These are phyloP conservation scores for Ophiostoma triangulosporum DNA, from an alignment of 2,329 filamentous ascomycete species.

Conservation along the genomic window DNA sequence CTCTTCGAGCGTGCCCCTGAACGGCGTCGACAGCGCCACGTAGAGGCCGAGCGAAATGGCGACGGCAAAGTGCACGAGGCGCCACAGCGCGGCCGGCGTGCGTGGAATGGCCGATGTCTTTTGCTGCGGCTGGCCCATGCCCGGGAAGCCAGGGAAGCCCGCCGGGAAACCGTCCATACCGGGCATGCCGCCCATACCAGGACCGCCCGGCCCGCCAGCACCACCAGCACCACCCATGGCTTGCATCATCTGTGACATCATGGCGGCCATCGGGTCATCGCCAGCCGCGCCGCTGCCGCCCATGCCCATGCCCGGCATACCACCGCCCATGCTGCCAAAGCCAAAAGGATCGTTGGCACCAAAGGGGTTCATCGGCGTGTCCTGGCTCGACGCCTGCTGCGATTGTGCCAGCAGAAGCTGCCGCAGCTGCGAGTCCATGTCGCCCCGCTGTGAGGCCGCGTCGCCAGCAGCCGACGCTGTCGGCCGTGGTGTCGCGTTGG, in stretches of 20 bases:
- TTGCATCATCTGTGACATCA: conserved; percentile 61
- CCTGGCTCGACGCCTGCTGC: conserved; percentile 15
- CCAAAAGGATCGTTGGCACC: conserved; percentile 7
- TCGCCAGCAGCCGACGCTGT: conserved; percentile 15
- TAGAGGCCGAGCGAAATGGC: conserved; percentile 58
- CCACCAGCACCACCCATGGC: conserved; percentile 31
- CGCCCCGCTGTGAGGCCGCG: conserved; percentile 16
- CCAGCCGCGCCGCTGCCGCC: conserved; percentile 18
- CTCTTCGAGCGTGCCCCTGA: conserved; percentile 50
- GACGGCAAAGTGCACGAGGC: conserved; percentile 59
- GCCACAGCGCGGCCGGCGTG: conserved; percentile 44
- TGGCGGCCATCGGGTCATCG: conserved; percentile 58
- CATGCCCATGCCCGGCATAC: conserved; percentile 14
- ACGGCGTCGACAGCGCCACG: conserved; percentile 53
- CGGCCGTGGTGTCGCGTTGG: conserved; percentile 27
- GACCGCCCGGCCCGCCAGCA: conserved; percentile 17
- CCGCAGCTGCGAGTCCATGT: conserved; percentile 45
- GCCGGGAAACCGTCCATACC: conserved; percentile 13
- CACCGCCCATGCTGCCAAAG: conserved; percentile 3
- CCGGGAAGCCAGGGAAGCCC: conserved; percentile 28
- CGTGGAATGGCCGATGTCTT: conserved; percentile 18
- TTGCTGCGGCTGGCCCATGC: conserved; percentile 23
- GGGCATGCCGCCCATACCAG: conserved; percentile 1
- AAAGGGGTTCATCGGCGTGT: conserved; percentile 6
- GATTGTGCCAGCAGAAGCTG: conserved; percentile 41